Evolutionary conservation across 2,329 filamentous ascomycete genomes (phyloP).

Genomic region (Stenocarpella maydis): DNA sequence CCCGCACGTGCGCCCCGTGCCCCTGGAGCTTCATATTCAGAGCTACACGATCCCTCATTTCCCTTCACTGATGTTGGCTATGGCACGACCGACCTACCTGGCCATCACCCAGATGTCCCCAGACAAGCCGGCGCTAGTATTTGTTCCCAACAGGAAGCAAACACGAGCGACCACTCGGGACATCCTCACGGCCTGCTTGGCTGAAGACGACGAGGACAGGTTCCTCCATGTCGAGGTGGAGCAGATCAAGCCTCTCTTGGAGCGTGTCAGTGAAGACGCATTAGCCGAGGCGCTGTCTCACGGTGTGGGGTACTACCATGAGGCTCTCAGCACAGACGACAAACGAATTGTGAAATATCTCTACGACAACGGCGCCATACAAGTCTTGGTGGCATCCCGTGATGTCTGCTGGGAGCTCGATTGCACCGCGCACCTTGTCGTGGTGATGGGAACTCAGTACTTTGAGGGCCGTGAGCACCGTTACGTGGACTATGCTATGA

Average conservation of each 20-base stretch:
- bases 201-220: slow-evolving; percentile 90
- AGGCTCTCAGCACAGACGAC: slow-evolving; percentile 87
- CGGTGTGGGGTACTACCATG: slow-evolving; percentile 96
- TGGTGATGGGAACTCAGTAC: slow-evolving; percentile 98
- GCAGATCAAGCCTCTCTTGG: slow-evolving; percentile 83
- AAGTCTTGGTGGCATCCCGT: slow-evolving; percentile 78
- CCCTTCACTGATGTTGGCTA: slow-evolving; percentile 96
- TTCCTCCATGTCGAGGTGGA: slow-evolving; percentile 88
- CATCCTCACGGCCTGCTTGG: slow-evolving; percentile 83
- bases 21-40: slow-evolving; percentile 92
- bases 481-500: slow-evolving; percentile 95
- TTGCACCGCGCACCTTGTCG: slow-evolving; percentile 85
- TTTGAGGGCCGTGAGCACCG: slow-evolving; percentile 96
- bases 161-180: slow-evolving; percentile 87
- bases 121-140: slow-evolving; percentile 89
- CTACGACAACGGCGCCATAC: slow-evolving; percentile 87
- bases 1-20: slow-evolving; percentile 86
- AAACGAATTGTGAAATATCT: slow-evolving; percentile 94
- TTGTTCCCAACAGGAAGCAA: slow-evolving; percentile 94
- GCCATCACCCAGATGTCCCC: slow-evolving; percentile 88
- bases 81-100: slow-evolving; percentile 93
- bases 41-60: slow-evolving; percentile 96
- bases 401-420: slow-evolving; percentile 98
- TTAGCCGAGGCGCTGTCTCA: slow-evolving; percentile 90
- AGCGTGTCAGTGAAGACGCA: slow-evolving; percentile 84